Conservation (phyloP, 108 stramenopile species). For the Pseudonitzschia delicatissima region DNA sequence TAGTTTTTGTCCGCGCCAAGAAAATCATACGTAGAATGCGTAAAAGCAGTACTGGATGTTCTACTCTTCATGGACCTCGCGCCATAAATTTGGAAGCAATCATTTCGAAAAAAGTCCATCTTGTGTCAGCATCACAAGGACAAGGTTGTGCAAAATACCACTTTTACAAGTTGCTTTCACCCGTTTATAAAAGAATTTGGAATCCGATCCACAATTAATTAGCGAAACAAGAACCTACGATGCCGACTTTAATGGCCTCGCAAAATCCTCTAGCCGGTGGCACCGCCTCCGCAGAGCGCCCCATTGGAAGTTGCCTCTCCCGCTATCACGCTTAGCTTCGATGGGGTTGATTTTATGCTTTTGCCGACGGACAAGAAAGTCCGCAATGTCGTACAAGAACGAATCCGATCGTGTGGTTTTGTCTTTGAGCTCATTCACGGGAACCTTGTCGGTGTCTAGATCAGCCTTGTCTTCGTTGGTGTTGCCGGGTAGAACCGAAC, state of each 20-base stretch:
- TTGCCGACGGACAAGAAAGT: conserved; percentile 22
- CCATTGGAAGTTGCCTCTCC: not conserved
- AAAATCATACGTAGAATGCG: no score
- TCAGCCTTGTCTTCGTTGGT: not conserved
- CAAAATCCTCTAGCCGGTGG: not conserved
- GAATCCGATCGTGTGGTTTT: conserved; percentile 33
- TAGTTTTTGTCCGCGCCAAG: no score
- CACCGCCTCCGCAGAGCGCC: not conserved
- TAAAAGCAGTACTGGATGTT: no score
- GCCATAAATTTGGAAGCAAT: no score
- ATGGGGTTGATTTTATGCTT: conserved; percentile 54
- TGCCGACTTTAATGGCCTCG: conserved; percentile 6
- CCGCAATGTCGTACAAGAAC: conserved; percentile 26
- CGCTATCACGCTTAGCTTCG: conserved; percentile 52
- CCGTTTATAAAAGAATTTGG: no score
- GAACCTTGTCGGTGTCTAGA: conserved; percentile 32
- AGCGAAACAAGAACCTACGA: no score
- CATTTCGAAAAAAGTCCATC: no score
- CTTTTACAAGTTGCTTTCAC: no score
- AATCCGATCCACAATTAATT: no score
- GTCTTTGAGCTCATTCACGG: conserved; percentile 41
- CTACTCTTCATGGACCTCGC: no score
- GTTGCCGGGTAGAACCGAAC: not conserved
- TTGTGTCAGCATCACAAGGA: no score
- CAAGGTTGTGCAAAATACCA: no score